Conservation (phyloP, 2,329 filamentous ascomycete genomes). For the Rugonectria rugulosa region DNA sequence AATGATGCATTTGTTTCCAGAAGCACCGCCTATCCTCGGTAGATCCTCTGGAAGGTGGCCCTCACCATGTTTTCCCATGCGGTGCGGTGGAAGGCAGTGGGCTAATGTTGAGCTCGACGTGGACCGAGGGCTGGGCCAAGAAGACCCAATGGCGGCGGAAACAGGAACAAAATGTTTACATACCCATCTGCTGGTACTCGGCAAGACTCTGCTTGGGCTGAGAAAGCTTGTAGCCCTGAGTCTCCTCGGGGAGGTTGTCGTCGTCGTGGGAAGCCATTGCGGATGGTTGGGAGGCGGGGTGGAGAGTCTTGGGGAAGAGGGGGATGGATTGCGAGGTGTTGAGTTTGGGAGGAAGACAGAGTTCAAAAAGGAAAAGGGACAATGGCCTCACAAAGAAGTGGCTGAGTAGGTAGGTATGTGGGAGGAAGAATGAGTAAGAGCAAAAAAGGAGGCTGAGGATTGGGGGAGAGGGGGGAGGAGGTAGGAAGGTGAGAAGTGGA, state of each 20-base stretch:
- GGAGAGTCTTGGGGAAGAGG: conserved; percentile 17
- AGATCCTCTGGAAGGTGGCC: too few relatives aligned
- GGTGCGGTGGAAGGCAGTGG: too few relatives aligned
- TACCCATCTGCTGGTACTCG: conserved; percentile 93
- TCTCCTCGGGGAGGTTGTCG: conserved; percentile 85
- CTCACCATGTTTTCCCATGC: too few relatives aligned
- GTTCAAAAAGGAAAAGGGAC: not conserved
- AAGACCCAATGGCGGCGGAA: not conserved
- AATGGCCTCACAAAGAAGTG: too few relatives aligned
- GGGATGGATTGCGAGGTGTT: not conserved
- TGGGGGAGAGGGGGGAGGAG: conserved; percentile 16
- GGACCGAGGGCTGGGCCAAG: conserved; percentile 19
- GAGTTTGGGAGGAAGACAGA: conserved; percentile 2
- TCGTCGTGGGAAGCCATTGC: conserved; percentile 76
- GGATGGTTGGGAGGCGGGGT: conserved; percentile 34
- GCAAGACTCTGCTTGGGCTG: conserved; percentile 96
- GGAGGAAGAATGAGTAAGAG: conserved; percentile 24
- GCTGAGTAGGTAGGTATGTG: conserved; percentile 12
- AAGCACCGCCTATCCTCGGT: too few relatives aligned
- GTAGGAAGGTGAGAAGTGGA: conserved; percentile 23
- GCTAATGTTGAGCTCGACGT: too few relatives aligned
- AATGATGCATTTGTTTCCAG: too few relatives aligned
- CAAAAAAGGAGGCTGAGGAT: conserved; percentile 12
- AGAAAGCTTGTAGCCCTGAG: conserved; percentile 96
- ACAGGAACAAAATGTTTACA: conserved; percentile 43